These are phyloP conservation scores for Diplosphaera chodatii DNA, from an alignment of 139 green algal species.

Conservation along the genomic window DNA sequence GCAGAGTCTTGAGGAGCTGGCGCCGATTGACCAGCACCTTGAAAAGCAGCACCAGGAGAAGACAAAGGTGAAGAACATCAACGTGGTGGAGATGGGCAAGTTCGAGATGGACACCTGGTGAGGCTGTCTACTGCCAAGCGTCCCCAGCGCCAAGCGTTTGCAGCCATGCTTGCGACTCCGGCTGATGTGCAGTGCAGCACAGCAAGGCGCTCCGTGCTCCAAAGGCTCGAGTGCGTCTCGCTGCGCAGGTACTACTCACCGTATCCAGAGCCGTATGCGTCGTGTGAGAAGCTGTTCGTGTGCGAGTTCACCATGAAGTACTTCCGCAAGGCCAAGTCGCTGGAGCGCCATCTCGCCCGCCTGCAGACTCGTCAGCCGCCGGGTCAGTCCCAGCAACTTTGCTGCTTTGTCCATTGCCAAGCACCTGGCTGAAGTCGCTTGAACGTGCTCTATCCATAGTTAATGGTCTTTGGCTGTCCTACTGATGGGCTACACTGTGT, in stretches of 20 bases:
- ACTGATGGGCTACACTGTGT: neutral
- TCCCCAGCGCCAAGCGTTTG: constrained; percentile 61
- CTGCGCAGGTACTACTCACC: constrained; percentile 59
- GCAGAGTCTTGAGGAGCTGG: constrained; percentile 32
- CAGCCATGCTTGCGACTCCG: too few species aligned
- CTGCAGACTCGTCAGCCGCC: constrained; percentile 45
- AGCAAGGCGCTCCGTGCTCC: too few species aligned
- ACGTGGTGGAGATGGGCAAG: constrained; percentile 40
- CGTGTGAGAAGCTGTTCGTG: constrained; percentile 76
- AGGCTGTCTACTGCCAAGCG: constrained; percentile 48
- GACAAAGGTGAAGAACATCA: constrained; percentile 70
- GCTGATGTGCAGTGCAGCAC: too few species aligned
- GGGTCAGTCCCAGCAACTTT: neutral
- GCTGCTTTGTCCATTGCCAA: too few species aligned
- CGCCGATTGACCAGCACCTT: constrained; percentile 37
- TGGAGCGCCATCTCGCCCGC: constrained; percentile 51
- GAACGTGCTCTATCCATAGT: too few species aligned
- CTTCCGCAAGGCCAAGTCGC: constrained; percentile 52
- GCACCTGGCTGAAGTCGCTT: too few species aligned
- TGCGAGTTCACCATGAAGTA: constrained; percentile 87
- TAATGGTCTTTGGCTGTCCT: too few species aligned
- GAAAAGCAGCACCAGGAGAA: constrained; percentile 72
- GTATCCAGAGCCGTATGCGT: constrained; percentile 50
- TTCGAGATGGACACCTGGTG: constrained; percentile 32
- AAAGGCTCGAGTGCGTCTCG: too few species aligned